These are phyloP conservation scores for Hymenochaete sp. DNA, from an alignment of 1,284 basidiomycete species.

Conservation along the genomic window DNA sequence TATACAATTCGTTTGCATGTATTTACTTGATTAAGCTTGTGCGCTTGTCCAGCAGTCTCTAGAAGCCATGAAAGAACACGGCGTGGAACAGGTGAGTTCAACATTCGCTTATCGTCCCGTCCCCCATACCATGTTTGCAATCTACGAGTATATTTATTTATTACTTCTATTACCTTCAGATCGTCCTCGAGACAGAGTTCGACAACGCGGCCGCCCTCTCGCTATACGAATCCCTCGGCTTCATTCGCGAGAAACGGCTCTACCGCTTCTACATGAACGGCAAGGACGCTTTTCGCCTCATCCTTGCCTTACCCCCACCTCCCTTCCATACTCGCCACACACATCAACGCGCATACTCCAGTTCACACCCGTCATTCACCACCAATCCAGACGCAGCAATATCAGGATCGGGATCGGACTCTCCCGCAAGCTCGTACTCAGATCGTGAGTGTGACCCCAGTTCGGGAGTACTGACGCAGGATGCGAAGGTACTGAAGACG, in stretches of 20 bases:
- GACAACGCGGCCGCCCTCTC: constrained; percentile 85
- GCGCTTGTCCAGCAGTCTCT: constrained; percentile 73
- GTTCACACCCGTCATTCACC: too few relatives aligned
- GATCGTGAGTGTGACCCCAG: too few relatives aligned
- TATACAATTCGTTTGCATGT: constrained; percentile 26
- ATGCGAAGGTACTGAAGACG: background rate
- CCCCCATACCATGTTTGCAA: constrained; percentile 4
- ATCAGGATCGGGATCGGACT: constrained; percentile 23
- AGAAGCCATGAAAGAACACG: constrained; percentile 68
- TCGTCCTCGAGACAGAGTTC: constrained; percentile 94
- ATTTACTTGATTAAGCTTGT: constrained; percentile 46
- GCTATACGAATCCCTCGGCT: constrained; percentile 88
- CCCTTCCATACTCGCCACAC: too few relatives aligned
- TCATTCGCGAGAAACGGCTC: constrained; percentile 91
- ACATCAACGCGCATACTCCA: background rate
- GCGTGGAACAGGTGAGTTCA: constrained; percentile 71
- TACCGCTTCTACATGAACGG: constrained; percentile 95
- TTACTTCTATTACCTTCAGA: constrained; percentile 45
- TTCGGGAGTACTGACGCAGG: background rate
- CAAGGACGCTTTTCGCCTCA: constrained; percentile 75
- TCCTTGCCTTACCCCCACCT: constrained; percentile 45
- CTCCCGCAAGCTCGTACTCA: constrained; percentile 14
- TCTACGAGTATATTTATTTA: too few relatives aligned
- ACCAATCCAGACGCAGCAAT: too few relatives aligned
- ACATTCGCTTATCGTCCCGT: constrained; percentile 1